Base-by-base conservation (phyloP, 2,329 filamentous ascomycete species). In the Talaromyces sp. region DNA sequence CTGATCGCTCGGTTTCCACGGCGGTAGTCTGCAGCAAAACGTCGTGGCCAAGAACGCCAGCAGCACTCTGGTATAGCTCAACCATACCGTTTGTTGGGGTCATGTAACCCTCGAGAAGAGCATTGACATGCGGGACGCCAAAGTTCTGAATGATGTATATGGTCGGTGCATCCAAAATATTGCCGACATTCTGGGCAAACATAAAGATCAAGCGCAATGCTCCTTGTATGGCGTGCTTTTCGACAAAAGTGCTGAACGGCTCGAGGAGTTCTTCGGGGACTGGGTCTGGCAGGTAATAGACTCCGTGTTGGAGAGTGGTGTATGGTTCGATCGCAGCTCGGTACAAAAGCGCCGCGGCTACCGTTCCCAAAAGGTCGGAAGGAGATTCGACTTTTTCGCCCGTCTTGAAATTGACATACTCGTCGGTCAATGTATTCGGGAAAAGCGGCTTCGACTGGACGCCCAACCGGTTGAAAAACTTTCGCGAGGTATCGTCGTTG, bases 171-270 rank as follows among this genome's bases (percentile, higher is more conserved):
- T 68, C 64, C 19, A 67, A 32, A 25, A 59, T 36, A 30, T 68
- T 77, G 17, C 77, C 77, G 1, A 80, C 64, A 27, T 30, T 42
- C 9, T 19, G 32, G 39, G 44, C 28, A 44, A 55, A 55, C 52
- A 30, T 36, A 11, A 36, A 30, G 19, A 55, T 10, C 28, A 55
- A 17, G 28, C 32, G 52, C 27, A 55, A 19, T 30, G 27, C 52
- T 3, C 80, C 81, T n/a, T 73, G 68, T 3, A 84, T 67, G n/a
- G 72, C 67, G 67, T 83, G 77, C 67, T 83, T 82, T 44, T 72
- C 66, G 13, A 80, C 71, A 59, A 83, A 83, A 4, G 81, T 72
- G 19, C 77, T 74, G 61, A 81, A 83, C 2, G 80, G 75, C 4
- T 82, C 67, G 22, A 80, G 66, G 4, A 85, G 70, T 44, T 82